Evolutionary conservation across 2,329 filamentous ascomycete genomes (phyloP).

Genomic region (Monosporascus ibericus): DNA sequence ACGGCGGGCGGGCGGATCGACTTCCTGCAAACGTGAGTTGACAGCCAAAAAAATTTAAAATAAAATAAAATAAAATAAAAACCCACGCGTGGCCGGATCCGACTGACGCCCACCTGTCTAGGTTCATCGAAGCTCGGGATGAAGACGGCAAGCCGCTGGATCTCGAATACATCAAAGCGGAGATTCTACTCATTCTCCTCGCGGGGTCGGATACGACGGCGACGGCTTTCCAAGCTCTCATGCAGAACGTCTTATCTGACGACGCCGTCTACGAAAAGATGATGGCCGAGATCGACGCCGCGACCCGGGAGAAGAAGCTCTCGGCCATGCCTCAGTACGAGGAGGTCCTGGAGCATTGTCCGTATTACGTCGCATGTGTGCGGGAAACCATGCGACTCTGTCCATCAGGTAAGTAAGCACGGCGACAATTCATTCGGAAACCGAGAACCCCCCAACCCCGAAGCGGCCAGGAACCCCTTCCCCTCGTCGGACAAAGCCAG

Average conservation of each 20-base stretch:
- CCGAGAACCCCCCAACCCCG: too few species aligned
- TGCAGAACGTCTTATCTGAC: conserved; percentile 35
- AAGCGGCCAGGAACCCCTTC: too few species aligned
- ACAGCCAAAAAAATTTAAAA: not conserved
- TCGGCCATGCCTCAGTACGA: conserved; percentile 32
- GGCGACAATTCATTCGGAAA: not conserved
- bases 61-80: too few species aligned
- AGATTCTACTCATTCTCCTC: conserved; percentile 44
- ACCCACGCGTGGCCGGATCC: not conserved
- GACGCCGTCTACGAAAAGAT: conserved; percentile 36
- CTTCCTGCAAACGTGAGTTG: conserved; percentile 42
- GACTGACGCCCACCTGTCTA: conserved; percentile 29
- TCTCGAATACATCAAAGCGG: conserved; percentile 45
- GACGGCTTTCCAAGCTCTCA: conserved; percentile 42
- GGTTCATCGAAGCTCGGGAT: conserved; percentile 38
- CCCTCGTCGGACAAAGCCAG: too few species aligned
- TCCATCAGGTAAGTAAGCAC: conserved; percentile 27
- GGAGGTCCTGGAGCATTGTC: conserved; percentile 34
- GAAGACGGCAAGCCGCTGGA: conserved; percentile 39
- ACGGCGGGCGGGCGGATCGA: conserved; percentile 40
- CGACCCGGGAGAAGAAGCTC: conserved; percentile 25
- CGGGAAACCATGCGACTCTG: conserved; percentile 44
- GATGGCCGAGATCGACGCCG: conserved; percentile 39
- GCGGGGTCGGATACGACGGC: conserved; percentile 48
- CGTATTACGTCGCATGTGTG: conserved; percentile 44